These are phyloP conservation scores for Alternaria sp. DNA, from an alignment of 2,329 filamentous ascomycete species.

Conservation along the genomic window DNA sequence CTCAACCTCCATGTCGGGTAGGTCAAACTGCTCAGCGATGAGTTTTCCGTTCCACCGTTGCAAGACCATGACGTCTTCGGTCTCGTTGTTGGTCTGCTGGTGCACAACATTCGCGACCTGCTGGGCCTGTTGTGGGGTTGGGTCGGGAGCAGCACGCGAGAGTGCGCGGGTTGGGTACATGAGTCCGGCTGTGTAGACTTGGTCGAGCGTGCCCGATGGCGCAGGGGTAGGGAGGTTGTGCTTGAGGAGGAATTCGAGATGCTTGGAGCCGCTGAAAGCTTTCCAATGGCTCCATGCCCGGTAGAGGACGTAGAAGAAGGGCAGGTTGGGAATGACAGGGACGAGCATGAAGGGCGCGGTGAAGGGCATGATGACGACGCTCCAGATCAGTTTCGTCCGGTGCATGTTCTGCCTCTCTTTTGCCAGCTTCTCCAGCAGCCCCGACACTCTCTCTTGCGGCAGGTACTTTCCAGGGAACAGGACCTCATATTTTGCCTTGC, in stretches of 20 bases:
- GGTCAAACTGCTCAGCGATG: constrained; percentile 56
- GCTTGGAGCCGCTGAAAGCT: constrained; percentile 81
- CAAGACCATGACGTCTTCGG: constrained; percentile 57
- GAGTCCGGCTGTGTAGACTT: constrained; percentile 69
- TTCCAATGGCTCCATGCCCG: constrained; percentile 66
- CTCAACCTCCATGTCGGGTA: constrained; percentile 61
- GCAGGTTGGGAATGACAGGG: constrained; percentile 88
- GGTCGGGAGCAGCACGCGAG: constrained; percentile 48
- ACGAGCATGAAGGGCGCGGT: constrained; percentile 82
- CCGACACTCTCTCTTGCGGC: constrained; percentile 65
- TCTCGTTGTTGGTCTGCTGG: constrained; percentile 49
- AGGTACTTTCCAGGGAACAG: constrained; percentile 78
- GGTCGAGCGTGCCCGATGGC: constrained; percentile 74
- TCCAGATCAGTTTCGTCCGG: constrained; percentile 78
- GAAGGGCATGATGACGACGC: constrained; percentile 66
- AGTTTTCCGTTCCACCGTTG: constrained; percentile 59
- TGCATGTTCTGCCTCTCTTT: constrained; percentile 83
- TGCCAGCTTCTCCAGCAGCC: constrained; percentile 72
- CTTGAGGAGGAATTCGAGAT: constrained; percentile 80
- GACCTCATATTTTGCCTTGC: constrained; percentile 72
- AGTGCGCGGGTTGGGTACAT: constrained; percentile 52
- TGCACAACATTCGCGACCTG: constrained; percentile 49
- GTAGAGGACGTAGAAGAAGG: constrained; percentile 95
- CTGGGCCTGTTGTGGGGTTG: constrained; percentile 47
- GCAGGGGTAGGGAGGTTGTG: constrained; percentile 72